Evolutionary conservation across 2,329 filamentous ascomycete genomes (phyloP), one percentile per base, ranked within the genome.

Genomic region (Blastomyces gilchristii): DNA sequence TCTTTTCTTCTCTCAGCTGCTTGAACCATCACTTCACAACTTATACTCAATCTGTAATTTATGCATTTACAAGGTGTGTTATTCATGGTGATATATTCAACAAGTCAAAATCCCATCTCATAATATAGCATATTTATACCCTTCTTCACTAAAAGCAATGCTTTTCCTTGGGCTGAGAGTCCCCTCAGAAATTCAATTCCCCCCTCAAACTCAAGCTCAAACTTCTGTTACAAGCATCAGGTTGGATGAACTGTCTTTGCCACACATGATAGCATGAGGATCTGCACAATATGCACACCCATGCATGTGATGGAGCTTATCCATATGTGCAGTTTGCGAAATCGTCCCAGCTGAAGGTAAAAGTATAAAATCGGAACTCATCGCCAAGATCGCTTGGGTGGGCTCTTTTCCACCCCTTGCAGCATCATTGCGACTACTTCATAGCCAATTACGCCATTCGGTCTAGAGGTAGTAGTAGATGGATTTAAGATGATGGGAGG

Each of bases 281-380:
- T 53, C 50, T 53, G 25, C 50, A 14, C 50, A 1, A 16, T 16
- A 31, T 53, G 28, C 28, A 34, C 28, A 34, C 28, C 28, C 28
- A 31, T 9, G 28, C 50, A 53, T n/a, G 14, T n/a, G 12, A 8
- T 28, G 25, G 25, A 58, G 31, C 18, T 39, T 57, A 57, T 43
- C 54, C 54, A 43, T 22, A 57, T 41, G 39, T 41, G 54, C 54
- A 53, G 25, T 8, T 31, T 58, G 54, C 54, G 54, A 58, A 39
- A 58, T 41, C 22, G 28, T 25, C 14, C 16, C 16, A 58, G 54
- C 54, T 58, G 54, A 58, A 43, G 18, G n/a, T 14, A 8, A 58
- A 58, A 58, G 54, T 28, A 43, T 43, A 43, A 58, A 25, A 41
- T 16, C 25, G 54, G 54, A 43, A 58, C 16, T 43, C 9, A 11